Percentiles rank a stretch among this genome's conserved stretches.
Conservation (phyloP, 2,329 filamentous ascomycete genomes). For the Cladosporium sp. region DNA sequence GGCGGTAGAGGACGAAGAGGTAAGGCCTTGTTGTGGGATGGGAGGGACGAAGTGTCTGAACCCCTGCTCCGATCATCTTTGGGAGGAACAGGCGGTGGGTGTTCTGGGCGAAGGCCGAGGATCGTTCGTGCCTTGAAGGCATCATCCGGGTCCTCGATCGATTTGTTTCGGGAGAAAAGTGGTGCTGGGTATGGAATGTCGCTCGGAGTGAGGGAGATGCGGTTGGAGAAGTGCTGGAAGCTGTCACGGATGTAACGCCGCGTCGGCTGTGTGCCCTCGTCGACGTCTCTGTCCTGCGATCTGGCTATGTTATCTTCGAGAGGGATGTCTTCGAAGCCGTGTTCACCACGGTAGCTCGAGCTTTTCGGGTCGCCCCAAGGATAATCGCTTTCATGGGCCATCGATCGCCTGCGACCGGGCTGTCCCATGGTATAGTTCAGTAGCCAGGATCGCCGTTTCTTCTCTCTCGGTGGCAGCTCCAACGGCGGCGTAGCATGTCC, state of each 20-base stretch:
- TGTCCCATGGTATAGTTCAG: conserved; percentile 1
- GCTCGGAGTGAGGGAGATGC: conserved; percentile 16
- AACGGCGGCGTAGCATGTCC: not conserved
- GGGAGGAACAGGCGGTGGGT: conserved; percentile 9
- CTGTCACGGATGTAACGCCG: conserved; percentile 1
- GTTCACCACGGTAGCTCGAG: not conserved
- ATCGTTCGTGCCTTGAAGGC: conserved; percentile 11
- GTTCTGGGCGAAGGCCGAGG: conserved; percentile 7
- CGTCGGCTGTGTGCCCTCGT: not conserved
- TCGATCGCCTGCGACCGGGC: not conserved
- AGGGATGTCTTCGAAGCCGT: conserved; percentile 4
- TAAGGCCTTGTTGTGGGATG: conserved; percentile 13
- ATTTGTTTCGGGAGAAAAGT: not conserved
- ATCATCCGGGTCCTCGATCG: not conserved
- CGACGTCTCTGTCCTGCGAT: not conserved
- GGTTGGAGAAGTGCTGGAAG: not conserved
- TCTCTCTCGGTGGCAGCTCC: not conserved
- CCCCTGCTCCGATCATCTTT: conserved; percentile 4
- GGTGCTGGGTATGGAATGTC: conserved; percentile 15
- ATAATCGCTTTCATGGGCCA: not conserved
- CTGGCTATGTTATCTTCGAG: not conserved
- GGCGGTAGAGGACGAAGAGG: conserved; percentile 8
- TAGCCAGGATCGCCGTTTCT: not conserved
- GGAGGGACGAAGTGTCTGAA: conserved; percentile 18
- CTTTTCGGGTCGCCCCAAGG: no score